Base-by-base conservation (phyloP, 495 filamentous ascomycete genomes). In the Penicillium chermesinum region DNA sequence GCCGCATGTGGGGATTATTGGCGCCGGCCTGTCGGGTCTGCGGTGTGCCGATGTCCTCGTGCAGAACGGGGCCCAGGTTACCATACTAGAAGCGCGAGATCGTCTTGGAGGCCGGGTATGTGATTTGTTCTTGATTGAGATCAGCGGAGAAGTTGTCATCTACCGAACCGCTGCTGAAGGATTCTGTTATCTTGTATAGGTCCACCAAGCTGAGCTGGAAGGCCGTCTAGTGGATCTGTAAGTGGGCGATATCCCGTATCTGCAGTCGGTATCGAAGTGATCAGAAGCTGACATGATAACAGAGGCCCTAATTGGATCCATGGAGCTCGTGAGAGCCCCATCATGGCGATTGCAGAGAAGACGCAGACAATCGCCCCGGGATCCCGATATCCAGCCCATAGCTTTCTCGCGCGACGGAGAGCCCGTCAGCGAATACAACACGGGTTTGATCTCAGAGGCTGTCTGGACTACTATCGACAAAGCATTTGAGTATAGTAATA, bases 221-320 rank as follows among this genome's bases (percentile, higher is more conserved):
- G 65, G 58, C 7, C 67, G 77, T 59, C 36, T 66, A 20, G 63
- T 78, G n/a, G 75, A 79, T 58, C 52, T 77, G 72, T 76, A 32
- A 44, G 36, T 54, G 53, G 38, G 10, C 18, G 21, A n/a, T 45
- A 16, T 43, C 40, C 32, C n/a, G n/a, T n/a, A n/a, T 33, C 9
- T 9, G 5, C 12, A 32, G 25, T 41, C 4, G 3, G 9, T 13
- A 30, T 17, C 0, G 10, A 1, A 22, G n/a, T 13, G 12, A 30
- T 32, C 12, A 1, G 50, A 49, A 42, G 44, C 60, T 46, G 57
- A 27, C 7, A 46, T 3, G 16, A 6, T 35, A 7, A 34, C 2
- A 86, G 88, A 16, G 91, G 91, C 5, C 84, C 91, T 6, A 97
- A 96, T 59, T 96, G 91, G 91, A 94, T 96, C 19, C 91, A 97